Base-by-base conservation (phyloP, 2,329 filamentous ascomycete species). In the Botrytis tulipae region DNA sequence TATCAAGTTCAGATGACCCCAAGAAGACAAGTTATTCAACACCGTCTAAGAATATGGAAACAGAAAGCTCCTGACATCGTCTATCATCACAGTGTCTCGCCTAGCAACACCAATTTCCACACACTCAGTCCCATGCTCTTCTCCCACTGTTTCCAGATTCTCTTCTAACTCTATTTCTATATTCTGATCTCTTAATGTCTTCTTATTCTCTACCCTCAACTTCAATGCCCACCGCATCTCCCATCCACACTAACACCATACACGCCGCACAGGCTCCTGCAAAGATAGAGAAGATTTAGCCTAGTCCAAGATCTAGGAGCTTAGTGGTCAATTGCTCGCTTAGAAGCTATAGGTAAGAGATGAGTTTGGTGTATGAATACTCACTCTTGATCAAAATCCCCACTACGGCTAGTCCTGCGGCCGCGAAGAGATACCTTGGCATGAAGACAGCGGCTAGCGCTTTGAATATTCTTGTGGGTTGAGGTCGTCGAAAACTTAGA, bases 371-470 rank as follows among this genome's bases (percentile, higher is more conserved):
- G 12, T 61, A 12, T 4, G 25, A 67, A 37, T 37, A n/a, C 7
- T 37, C 37, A n/a, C 20, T 37, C 14, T 51, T 20, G 12, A n/a
- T 48, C 44, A 7, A 14, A 71, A 4, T 51, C 44, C 72, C 48
- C 44, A 74, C 35, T 37, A 75, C 54, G 22, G 70, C 63, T 22
- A 70, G 22, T 10, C 73, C 68, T 20, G 60, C 65, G 1, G 60
- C 73, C 22, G 72, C 44, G 32, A 76, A 69, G 37, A 42, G 32
- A 63, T 69, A 74, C 9, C 71, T 60, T 20, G 60, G 44, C 14
- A 74, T 73, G 61, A 73, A 73, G 61, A 67, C 22, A 25, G 73
- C 63, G 22, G 71, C 74, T 66, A 70, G 70, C 18, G 68, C 74
- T 25, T n/a, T 72, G 18, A 73, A 16, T 71, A 54, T 51, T 42